Conservation (phyloP, 192 early-diverging fungal genomes). For the Cetraspora pellucida region DNA sequence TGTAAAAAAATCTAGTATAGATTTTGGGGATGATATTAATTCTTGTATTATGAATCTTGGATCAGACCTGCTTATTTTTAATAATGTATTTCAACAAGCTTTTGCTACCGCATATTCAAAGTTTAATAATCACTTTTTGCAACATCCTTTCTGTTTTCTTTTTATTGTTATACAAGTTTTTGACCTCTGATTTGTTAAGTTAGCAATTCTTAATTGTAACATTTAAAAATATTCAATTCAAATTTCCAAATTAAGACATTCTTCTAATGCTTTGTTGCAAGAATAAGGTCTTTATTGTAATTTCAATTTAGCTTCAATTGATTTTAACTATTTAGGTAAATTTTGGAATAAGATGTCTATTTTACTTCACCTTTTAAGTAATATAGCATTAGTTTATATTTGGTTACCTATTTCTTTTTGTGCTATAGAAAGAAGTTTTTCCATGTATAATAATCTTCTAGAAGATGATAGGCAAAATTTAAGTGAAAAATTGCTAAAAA, state of each 20-base stretch:
- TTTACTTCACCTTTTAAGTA: background rate
- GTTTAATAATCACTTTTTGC: too few species aligned
- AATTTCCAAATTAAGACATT: background rate
- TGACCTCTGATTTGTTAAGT: background rate
- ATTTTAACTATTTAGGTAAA: background rate
- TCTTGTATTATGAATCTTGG: too few species aligned
- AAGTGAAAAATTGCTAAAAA: constrained; percentile 1
- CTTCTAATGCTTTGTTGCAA: background rate
- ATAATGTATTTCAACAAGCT: too few species aligned
- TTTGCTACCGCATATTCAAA: too few species aligned
- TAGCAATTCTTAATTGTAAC: background rate
- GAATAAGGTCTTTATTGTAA: background rate
- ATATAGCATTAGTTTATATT: constrained; percentile 6
- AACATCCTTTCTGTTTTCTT: too few species aligned
- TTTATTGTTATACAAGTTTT: background rate
- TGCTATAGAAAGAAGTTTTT: constrained; percentile 1
- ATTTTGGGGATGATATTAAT: too few species aligned
- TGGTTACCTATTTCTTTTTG: constrained; percentile 13
- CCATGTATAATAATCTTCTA: constrained; percentile 10
- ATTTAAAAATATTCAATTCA: background rate
- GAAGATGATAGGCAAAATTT: constrained; percentile 18
- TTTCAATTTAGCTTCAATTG: background rate
- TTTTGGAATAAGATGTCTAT: constrained; percentile 7
- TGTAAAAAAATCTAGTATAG: too few species aligned
- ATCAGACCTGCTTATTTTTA: too few species aligned